Conservation (phyloP, 306 rosid species). For the Heteromeles arbutifolia region DNA sequence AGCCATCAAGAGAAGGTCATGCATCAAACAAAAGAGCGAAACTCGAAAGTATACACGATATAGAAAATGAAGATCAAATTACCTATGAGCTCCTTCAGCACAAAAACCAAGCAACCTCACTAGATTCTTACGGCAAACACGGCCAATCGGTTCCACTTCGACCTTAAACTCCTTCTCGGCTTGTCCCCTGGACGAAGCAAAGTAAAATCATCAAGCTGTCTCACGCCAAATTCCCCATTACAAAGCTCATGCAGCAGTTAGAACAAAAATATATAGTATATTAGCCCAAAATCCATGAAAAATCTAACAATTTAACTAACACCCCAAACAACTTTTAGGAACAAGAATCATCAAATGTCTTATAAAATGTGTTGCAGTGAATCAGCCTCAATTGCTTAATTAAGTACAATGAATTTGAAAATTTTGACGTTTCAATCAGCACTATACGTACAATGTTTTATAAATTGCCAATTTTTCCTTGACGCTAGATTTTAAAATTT, state of each 20-base stretch:
- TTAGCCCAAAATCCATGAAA: too few relatives aligned
- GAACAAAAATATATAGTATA: too few relatives aligned
- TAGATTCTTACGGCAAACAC: conserved; percentile 55
- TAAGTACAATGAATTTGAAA: neutral
- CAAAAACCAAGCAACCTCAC: conserved; percentile 60
- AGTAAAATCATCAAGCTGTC: neutral
- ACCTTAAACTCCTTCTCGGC: conserved; percentile 66
- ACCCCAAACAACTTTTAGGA: too few relatives aligned
- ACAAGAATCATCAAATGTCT: too few relatives aligned
- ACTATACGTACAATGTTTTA: neutral
- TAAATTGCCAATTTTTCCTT: too few relatives aligned
- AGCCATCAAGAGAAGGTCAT: neutral
- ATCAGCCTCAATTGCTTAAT: neutral
- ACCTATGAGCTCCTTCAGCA: conserved; percentile 63
- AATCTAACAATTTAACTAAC: too few relatives aligned
- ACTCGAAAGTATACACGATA: neutral
- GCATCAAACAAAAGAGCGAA: neutral
- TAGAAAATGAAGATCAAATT: neutral
- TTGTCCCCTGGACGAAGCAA: conserved; percentile 38
- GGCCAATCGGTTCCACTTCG: conserved; percentile 60
- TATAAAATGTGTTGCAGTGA: neutral
- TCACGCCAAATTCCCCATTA: neutral
- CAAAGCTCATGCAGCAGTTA: neutral
- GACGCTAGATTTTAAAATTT: too few relatives aligned
- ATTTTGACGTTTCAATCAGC: neutral